Percentiles rank a stretch among this genome's conserved stretches.
These are phyloP conservation scores for Litsea cubeba DNA, from an alignment of 164 flowering plant species.

Conservation along the genomic window DNA sequence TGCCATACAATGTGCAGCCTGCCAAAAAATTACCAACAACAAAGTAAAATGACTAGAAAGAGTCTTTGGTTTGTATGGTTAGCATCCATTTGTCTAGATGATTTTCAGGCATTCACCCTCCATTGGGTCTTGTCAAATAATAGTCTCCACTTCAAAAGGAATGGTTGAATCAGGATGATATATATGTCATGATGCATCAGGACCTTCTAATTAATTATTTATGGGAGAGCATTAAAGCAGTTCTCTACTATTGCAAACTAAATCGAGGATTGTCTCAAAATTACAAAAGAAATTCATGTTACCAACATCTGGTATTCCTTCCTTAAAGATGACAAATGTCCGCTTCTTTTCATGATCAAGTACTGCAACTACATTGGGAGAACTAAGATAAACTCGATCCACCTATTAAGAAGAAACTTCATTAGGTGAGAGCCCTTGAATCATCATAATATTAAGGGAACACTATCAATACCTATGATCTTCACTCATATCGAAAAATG, in stretches of 20 bases:
- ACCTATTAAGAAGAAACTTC: too few species aligned
- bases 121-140: too few species aligned
- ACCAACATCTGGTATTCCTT: slow-evolving; percentile 93
- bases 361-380: slow-evolving; percentile 80
- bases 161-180: not conserved
- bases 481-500: too few species aligned
- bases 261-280: not conserved
- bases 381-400: too few species aligned
- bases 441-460: too few species aligned
- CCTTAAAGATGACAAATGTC: slow-evolving; percentile 73
- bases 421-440: too few species aligned
- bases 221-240: too few species aligned
- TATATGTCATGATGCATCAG: not conserved
- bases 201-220: not conserved
- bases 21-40: not conserved
- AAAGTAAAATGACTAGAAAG: not conserved
- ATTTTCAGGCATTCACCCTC: too few species aligned
- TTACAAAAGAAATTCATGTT: slow-evolving; percentile 19
- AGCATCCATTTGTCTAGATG: not conserved
- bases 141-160: too few species aligned
- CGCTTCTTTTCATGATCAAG: slow-evolving; percentile 91
- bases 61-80: not conserved
- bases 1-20: not conserved
- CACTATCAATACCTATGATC: too few species aligned
- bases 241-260: not conserved